These are phyloP conservation scores for Termitomyces sp. DNA, from an alignment of 768 basidiomycete species.

Conservation along the genomic window DNA sequence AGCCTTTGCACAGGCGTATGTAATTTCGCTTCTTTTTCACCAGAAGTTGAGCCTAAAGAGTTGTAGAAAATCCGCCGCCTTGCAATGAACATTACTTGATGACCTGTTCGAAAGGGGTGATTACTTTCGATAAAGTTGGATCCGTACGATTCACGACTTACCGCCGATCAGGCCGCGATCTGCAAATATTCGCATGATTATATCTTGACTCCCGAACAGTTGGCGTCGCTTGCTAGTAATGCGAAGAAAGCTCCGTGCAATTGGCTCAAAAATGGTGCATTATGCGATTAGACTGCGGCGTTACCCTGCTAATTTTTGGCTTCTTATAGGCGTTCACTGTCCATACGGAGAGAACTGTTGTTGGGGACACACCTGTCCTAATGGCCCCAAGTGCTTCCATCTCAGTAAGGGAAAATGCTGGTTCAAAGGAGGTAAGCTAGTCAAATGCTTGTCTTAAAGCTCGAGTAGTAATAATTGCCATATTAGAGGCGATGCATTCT, in stretches of 20 bases:
- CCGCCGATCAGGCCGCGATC: conserved; percentile 42
- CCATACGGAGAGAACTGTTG: conserved; percentile 76
- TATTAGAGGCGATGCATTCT: conserved; percentile 45
- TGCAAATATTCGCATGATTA: conserved; percentile 90
- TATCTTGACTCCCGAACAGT: conserved; percentile 64
- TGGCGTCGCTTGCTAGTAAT: conserved; percentile 65
- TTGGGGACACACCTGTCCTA: conserved; percentile 83
- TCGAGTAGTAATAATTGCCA: background rate
- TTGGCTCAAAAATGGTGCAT: conserved; percentile 72
- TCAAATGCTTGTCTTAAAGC: background rate
- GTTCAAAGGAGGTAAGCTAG: conserved; percentile 69
- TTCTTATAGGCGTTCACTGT: conserved; percentile 56
- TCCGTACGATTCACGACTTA: conserved; percentile 1
- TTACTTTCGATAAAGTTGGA: conserved; percentile 17
- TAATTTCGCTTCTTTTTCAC: conserved; percentile 12
- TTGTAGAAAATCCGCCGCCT: conserved; percentile 73
- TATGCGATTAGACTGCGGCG: background rate
- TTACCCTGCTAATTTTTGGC: background rate
- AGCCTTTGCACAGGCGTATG: conserved; percentile 81
- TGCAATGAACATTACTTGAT: conserved; percentile 86
- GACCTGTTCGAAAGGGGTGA: conserved; percentile 76
- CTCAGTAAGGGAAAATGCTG: conserved; percentile 80
- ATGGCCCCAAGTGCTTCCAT: conserved; percentile 70
- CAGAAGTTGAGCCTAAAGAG: conserved; percentile 10
- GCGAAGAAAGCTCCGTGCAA: conserved; percentile 88